Conservation (phyloP, 2,329 filamentous ascomycete species). For the Pyricularia grisea region DNA sequence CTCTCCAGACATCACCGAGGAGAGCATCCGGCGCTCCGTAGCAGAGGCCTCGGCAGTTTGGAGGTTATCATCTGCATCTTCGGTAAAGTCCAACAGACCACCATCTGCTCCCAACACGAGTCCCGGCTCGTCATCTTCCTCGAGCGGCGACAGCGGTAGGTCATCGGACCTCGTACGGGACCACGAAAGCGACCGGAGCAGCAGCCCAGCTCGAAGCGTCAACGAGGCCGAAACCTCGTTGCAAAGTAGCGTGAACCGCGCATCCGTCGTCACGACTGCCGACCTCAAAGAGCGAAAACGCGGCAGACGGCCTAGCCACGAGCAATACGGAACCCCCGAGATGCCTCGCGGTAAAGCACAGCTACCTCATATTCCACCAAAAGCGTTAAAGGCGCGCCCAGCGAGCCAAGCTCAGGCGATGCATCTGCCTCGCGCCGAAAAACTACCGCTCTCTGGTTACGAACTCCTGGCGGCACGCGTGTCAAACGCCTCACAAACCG, state of each 20-base stretch:
- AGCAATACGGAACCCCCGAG: slow-evolving; percentile 30
- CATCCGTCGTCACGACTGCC: background rate
- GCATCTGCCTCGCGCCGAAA: slow-evolving; percentile 29
- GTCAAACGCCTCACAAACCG: slow-evolving; percentile 26
- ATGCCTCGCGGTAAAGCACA: slow-evolving; percentile 30
- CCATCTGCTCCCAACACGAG: slow-evolving; percentile 21
- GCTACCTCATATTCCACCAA: slow-evolving; percentile 24
- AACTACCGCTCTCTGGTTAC: slow-evolving; percentile 46
- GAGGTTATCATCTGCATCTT: slow-evolving; percentile 14
- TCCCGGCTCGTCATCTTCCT: slow-evolving; percentile 35
- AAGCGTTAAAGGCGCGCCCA: slow-evolving; percentile 25
- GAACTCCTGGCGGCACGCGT: slow-evolving; percentile 34
- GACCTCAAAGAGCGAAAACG: background rate
- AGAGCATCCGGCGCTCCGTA: slow-evolving; percentile 22
- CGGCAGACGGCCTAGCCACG: slow-evolving; percentile 9
- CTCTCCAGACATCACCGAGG: slow-evolving; percentile 35
- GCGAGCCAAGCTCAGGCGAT: slow-evolving; percentile 22
- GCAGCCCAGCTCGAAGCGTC: slow-evolving; percentile 31
- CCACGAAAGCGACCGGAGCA: slow-evolving; percentile 33
- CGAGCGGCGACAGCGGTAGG: slow-evolving; percentile 38
- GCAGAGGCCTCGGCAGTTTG: slow-evolving; percentile 17
- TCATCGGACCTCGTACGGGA: slow-evolving; percentile 21
- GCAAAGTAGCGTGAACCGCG: background rate
- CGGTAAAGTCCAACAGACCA: slow-evolving; percentile 12
- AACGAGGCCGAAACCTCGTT: slow-evolving; percentile 13